A percentile compares a stretch with the other conserved stretches of the same genome.
Evolutionary conservation across 2,329 filamentous ascomycete species (phyloP).

Genomic region (Colletotrichum sp.): DNA sequence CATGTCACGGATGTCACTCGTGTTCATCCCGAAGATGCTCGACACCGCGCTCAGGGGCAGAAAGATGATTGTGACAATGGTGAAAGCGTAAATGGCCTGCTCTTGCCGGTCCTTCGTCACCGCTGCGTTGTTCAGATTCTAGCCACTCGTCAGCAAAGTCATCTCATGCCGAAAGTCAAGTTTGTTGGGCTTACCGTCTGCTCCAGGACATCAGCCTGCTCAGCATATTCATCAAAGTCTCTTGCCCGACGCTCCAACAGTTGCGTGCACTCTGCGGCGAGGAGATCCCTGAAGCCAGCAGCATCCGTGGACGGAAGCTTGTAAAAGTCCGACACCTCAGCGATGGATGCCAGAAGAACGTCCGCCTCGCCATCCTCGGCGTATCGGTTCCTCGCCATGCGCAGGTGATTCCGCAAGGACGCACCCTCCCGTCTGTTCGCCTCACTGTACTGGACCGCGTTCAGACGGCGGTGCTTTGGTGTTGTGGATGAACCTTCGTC

Average conservation of each 20-base stretch:
- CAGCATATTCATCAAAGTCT: conserved; percentile 33
- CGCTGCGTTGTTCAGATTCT: conserved; percentile 41
- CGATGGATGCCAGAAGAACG: background rate
- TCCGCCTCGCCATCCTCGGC: background rate
- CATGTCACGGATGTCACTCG: conserved; percentile 54
- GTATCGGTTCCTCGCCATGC: background rate
- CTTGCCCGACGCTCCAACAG: conserved; percentile 38
- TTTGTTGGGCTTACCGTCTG: conserved; percentile 25
- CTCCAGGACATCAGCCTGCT: conserved; percentile 29
- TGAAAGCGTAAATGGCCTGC: conserved; percentile 54
- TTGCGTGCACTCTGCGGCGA: conserved; percentile 42
- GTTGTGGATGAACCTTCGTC: background rate
- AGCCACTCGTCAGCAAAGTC: background rate
- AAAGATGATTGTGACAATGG: conserved; percentile 54
- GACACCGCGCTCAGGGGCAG: conserved; percentile 51
- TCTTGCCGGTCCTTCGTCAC: conserved; percentile 50
- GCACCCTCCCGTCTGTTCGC: background rate
- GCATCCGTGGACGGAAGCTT: conserved; percentile 18
- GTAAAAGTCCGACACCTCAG: conserved; percentile 21
- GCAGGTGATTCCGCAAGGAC: conserved; percentile 3
- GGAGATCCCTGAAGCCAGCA: conserved; percentile 29
- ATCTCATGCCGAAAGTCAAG: background rate
- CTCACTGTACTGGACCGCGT: conserved; percentile 19
- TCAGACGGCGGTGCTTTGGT: conserved; percentile 22
- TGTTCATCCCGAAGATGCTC: conserved; percentile 60